These are phyloP conservation scores for Waltiozyma sp. DNA, from an alignment of 1,139 yeast species.

Conservation along the genomic window DNA sequence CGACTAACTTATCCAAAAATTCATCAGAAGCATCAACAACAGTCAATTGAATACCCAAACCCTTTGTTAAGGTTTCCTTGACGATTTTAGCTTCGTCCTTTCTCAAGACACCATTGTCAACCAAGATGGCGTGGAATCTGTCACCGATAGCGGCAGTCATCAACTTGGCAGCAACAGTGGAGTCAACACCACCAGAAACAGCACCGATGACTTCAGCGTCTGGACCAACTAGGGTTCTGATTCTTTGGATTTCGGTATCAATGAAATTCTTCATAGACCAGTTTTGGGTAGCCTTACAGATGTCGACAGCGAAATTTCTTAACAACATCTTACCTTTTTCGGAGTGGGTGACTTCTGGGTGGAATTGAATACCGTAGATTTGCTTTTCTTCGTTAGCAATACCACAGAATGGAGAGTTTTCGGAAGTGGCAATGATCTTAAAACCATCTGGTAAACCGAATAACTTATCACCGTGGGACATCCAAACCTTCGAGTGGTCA, in stretches of 20 bases:
- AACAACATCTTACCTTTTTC: constrained; percentile 78
- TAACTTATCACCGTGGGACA: constrained; percentile 98
- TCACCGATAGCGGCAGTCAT: constrained; percentile 98
- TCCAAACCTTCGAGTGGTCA: constrained; percentile 90
- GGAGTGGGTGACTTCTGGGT: constrained; percentile 98
- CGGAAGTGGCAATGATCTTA: constrained; percentile 82
- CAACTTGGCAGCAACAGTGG: constrained; percentile 97
- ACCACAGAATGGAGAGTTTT: constrained; percentile 93
- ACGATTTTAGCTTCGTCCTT: constrained; percentile 84
- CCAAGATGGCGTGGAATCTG: constrained; percentile 96
- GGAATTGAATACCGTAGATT: constrained; percentile 95
- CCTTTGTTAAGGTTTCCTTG: constrained; percentile 79
- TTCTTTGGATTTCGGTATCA: constrained; percentile 91
- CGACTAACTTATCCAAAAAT: constrained; percentile 76
- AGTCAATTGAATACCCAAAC: constrained; percentile 87
- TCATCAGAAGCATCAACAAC: constrained; percentile 92
- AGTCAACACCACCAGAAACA: constrained; percentile 98
- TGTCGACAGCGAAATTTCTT: constrained; percentile 84
- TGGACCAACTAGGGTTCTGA: constrained; percentile 86
- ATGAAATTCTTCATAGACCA: constrained; percentile 99
- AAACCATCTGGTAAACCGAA: constrained; percentile 84
- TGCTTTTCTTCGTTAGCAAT: constrained; percentile 63
- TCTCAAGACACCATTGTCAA: constrained; percentile 97
- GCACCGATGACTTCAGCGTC: constrained; percentile 99
- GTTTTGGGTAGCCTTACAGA: constrained; percentile 78